phyloP scores from a whole-genome alignment of 192 early-diverging fungal species.

The Endogone sp. region DNA sequence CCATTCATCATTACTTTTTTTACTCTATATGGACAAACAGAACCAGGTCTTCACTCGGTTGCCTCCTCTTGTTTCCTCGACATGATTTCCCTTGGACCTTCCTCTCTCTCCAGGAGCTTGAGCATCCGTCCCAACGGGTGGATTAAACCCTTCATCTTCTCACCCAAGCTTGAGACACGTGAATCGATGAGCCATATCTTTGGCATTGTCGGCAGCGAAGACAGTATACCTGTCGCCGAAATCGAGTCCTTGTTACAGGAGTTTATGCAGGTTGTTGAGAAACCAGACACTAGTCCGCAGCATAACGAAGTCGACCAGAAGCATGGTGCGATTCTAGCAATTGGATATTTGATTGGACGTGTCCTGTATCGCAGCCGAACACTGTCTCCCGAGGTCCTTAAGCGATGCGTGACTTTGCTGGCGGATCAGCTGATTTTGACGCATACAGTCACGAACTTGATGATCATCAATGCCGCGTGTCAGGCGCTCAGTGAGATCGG shows the following conservation, averaged over 20 bases:
- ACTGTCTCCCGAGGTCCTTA: slow-evolving; percentile 31
- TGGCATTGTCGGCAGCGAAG: slow-evolving; percentile 65
- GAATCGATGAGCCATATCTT: slow-evolving; percentile 63
- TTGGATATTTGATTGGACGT: slow-evolving; percentile 69
- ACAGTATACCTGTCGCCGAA: slow-evolving; percentile 8
- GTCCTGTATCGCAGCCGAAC: slow-evolving; percentile 51
- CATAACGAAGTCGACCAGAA: slow-evolving; percentile 42
- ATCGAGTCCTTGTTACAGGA: slow-evolving; percentile 14
- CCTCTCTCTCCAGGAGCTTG: slow-evolving; percentile 39
- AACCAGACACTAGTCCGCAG: slow-evolving; percentile 15
- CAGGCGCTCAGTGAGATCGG: slow-evolving; percentile 71
- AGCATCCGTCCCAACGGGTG: slow-evolving; percentile 1
- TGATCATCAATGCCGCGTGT: slow-evolving; percentile 57
- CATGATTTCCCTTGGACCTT: slow-evolving; percentile 64
- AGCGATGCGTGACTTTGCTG: slow-evolving; percentile 32
- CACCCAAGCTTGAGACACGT: slow-evolving; percentile 61
- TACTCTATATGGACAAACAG: not conserved
- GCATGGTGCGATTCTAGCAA: slow-evolving; percentile 62
- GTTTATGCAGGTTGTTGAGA: slow-evolving; percentile 14
- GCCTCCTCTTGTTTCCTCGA: slow-evolving; percentile 65
- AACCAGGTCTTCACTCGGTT: slow-evolving; percentile 53
- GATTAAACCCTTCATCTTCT: slow-evolving; percentile 49
- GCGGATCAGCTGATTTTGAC: slow-evolving; percentile 40
- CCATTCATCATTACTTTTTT: no score
- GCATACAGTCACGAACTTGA: slow-evolving; percentile 33